phyloP scores from a whole-genome alignment of 2,329 filamentous ascomycete species.

The Cladosporium sp. region DNA sequence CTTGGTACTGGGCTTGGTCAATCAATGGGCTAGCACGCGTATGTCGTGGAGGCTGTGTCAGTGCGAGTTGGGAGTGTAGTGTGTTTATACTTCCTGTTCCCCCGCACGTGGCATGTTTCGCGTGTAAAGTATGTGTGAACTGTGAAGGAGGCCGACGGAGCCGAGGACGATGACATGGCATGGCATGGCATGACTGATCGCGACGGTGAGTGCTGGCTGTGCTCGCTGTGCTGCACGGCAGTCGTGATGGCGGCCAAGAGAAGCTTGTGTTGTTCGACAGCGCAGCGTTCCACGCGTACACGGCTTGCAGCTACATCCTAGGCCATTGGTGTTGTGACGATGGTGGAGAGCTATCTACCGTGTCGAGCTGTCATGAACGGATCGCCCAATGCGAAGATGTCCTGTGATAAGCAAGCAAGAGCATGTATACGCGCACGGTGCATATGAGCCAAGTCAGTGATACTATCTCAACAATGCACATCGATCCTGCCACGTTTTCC shows the following conservation, averaged over 20 bases:
- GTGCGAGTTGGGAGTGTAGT: too few species aligned
- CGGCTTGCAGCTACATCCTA: background rate
- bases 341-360: background rate
- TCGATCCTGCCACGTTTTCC: background rate
- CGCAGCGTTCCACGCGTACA: slow-evolving; percentile 1
- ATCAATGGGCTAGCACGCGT: background rate
- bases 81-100: background rate
- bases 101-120: slow-evolving; percentile 5
- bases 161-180: background rate
- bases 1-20: background rate
- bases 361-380: background rate
- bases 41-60: slow-evolving; percentile 9
- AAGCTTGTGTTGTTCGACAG: background rate
- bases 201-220: background rate
- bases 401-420: background rate
- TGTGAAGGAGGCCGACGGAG: background rate
- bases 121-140: background rate
- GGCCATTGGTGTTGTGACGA: background rate
- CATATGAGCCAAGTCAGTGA: too few species aligned
- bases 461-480: background rate
- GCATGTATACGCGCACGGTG: background rate
- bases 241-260: background rate
- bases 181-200: background rate
- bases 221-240: background rate
- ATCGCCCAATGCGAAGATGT: background rate